A percentile compares a stretch with the other conserved stretches of the same genome.
Conservation (phyloP, 257 asterid genomes). For the Lycium ferocissimum region DNA sequence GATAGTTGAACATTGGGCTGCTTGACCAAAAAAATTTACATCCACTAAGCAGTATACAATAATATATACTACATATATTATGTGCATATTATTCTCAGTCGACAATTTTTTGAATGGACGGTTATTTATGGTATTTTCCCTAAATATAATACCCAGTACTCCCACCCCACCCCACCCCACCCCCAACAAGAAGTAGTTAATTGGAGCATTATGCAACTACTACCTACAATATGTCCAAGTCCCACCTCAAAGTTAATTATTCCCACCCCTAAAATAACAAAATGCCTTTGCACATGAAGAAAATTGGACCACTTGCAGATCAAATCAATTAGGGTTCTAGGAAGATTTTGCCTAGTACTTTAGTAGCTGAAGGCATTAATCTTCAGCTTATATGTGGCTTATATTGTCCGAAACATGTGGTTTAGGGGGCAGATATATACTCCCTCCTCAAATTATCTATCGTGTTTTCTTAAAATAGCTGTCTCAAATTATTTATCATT, state of each 20-base stretch:
- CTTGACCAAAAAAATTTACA: neutral
- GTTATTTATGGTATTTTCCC: neutral
- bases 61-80: neutral
- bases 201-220: slow-evolving; percentile 1
- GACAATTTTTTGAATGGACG: too few relatives aligned
- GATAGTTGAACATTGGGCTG: neutral
- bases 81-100: neutral
- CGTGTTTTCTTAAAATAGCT: too few relatives aligned
- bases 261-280: neutral
- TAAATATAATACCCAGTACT: neutral
- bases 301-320: slow-evolving; percentile 23
- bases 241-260: slow-evolving; percentile 10
- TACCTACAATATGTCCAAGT: slow-evolving; percentile 10
- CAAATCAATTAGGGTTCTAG: neutral
- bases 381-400: neutral
- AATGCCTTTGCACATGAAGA: neutral
- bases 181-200: neutral
- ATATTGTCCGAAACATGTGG: neutral
- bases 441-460: too few relatives aligned
- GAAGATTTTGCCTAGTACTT: neutral
- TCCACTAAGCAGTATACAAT: neutral
- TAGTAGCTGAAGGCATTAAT: neutral
- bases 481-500: too few relatives aligned
- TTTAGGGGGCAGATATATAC: neutral
- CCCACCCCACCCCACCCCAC: neutral